phyloP scores from a whole-genome alignment of 208 protist genomes.

The Wallacemonas sp. region DNA sequence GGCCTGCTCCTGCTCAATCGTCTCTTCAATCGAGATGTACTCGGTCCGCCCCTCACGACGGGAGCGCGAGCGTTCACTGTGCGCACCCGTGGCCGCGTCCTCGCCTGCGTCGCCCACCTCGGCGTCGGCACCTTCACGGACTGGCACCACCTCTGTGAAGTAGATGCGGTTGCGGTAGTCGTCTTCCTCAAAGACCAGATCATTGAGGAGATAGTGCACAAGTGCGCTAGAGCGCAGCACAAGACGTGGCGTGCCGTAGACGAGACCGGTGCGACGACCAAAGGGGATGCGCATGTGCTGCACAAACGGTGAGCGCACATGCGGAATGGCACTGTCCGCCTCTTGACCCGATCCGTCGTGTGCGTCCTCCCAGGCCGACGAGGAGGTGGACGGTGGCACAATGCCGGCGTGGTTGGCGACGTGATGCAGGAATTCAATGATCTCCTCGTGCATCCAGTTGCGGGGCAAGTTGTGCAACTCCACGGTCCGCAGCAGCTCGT shows the following conservation, averaged over 20 bases:
- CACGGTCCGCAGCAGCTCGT: conserved; percentile 16
- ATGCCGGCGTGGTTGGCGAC: conserved; percentile 72
- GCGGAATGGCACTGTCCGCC: conserved; percentile 32
- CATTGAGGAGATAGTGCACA: conserved; percentile 49
- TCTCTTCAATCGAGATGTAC: conserved; percentile 50
- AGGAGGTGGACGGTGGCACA: conserved; percentile 22
- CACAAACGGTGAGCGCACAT: conserved; percentile 64
- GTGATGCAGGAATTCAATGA: conserved; percentile 80
- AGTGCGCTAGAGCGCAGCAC: conserved; percentile 58
- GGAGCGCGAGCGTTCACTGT: too few species aligned
- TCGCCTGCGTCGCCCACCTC: too few species aligned
- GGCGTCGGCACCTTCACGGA: too few species aligned
- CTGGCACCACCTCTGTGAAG: conserved; percentile 59
- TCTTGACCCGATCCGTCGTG: conserved; percentile 25
- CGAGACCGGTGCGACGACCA: conserved; percentile 80
- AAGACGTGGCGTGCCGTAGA: conserved; percentile 69
- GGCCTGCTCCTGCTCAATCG: conserved; percentile 55
- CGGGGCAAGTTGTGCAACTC: conserved; percentile 74
- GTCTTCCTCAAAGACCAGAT: conserved; percentile 62
- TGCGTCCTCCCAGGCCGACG: conserved; percentile 14
- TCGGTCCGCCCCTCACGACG: neutral
- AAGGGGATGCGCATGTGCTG: conserved; percentile 70
- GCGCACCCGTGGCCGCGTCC: too few species aligned
- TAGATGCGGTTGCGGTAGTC: conserved; percentile 82
- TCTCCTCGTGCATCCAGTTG: conserved; percentile 85